Base-by-base conservation (phyloP, 208 protist genomes). In the Herpetomonas samuelpessoai region DNA sequence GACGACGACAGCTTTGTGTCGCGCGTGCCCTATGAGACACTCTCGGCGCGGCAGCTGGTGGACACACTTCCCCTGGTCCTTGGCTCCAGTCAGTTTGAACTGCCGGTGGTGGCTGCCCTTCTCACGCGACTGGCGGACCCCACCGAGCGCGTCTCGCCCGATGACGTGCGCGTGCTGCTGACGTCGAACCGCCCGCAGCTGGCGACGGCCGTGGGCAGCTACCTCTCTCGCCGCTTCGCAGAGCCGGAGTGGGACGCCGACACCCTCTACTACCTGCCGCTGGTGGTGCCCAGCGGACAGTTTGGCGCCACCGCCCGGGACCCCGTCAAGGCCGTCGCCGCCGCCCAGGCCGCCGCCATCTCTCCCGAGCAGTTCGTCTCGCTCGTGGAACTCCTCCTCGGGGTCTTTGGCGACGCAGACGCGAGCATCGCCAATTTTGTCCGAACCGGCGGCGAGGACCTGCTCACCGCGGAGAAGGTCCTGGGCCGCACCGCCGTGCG, bases 321-420 rank as follows among this genome's bases (percentile, higher is more conserved):
- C 51, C 28, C 73, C 21, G 48, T 39, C 0, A 91, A 88, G 71
- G 88, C 83, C 14, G 47, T 94, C 30, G 70, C 69, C 52, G 83
- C 77, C 1, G 83, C 83, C 1, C 72, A 82, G 50, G 48, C 70
- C 9, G 71, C 74, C 21, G 79, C 83, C 12, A 71, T 91, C 10
- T 84, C 74, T 12, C 79, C 88, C 0, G 76, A 79, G 50, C 82
- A 84, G 62, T 94, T 91, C 57, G 79, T 88, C n/a, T 80, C 71
- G 0, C 64, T 94, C 1, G 73, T 77, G 25, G 79, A 91, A 47
- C 71, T 91, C 25, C 75, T 91, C 16, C 59, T 71, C 21, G 44
- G 65, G 38, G 62, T 79, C 12, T 91, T 90, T 68, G 79, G 76
- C 2, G 74, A 75, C 29, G 52, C 52, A 0, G 79, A 88, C 27